Evolutionary conservation across 306 rosid species (phyloP), one percentile per base, ranked within the genome.

Genomic region (Arachis hypogaea): DNA sequence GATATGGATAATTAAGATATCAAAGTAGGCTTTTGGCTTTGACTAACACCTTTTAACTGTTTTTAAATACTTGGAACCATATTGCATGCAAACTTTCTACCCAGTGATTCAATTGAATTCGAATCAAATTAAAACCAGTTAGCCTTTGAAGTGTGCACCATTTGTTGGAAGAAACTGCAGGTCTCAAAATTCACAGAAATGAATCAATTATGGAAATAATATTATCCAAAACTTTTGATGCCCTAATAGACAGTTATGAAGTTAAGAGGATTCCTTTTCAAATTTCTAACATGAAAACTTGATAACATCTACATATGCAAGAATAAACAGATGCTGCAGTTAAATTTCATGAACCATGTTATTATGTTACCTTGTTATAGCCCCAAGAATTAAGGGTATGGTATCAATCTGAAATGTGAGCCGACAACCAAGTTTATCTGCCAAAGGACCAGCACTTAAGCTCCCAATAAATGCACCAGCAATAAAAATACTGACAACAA

Each of bases 391-490:
- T 81, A 93, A 82, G 63, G 98, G 98, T 69, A 88, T 86, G 29
- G 89, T 75, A 50, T 74, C 95, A 61, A 90, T 72, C 71, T 93
- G 97, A 84, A 90, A 86, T 3, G 95, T 90, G 66, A 87, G 89
- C 29, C 93, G 82, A 74, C 89, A 89, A n/a, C 97, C 98, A 72
- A 93, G 89, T 82, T 82, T 90, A 61, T 93, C 98, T 42, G 90
- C 89, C 72, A 93, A 83, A 12, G 88, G 83, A 58, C 95, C 97
- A 5, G 84, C 72, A 63, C 90, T 72, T 71, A 90, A 12, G 84
- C 98, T 93, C 77, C 98, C 98, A 70, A 90, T 63, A 83, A 93
- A 93, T 59, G 97, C 97, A 43, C 97, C 98, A 63, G 79, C 95
- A 69, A 90, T 90, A 82, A 90, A 90, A 43, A 93, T 93, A 76